Percentiles rank a stretch among this genome's conserved stretches.
Conservation (phyloP, 1,284 basidiomycete genomes). For the Heliocybe sulcata region DNA sequence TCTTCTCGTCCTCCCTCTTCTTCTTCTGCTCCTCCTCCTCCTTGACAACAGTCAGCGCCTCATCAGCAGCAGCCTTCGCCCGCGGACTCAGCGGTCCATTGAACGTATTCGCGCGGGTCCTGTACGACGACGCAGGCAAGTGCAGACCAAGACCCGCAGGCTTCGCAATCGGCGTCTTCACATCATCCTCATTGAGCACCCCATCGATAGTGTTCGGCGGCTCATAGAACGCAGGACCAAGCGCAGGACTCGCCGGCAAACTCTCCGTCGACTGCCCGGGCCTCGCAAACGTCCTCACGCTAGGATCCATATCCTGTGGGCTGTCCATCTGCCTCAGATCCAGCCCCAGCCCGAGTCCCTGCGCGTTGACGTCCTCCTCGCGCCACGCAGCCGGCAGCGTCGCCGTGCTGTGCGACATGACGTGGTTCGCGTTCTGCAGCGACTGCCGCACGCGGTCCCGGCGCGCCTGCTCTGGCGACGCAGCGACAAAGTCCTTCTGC, state of each 20-base stretch:
- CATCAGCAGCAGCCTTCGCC: neutral
- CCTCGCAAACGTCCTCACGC: slow-evolving; percentile 63
- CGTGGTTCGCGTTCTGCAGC: slow-evolving; percentile 16
- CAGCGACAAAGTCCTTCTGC: slow-evolving; percentile 6
- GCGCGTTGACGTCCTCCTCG: slow-evolving; percentile 10
- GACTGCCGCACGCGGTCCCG: slow-evolving; percentile 13
- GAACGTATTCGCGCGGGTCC: slow-evolving; percentile 10
- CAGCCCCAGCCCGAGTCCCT: neutral
- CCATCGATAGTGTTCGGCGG: neutral
- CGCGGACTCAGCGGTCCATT: slow-evolving; percentile 10
- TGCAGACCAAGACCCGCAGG: slow-evolving; percentile 1
- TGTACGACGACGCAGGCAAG: slow-evolving; percentile 1
- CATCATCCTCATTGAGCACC: slow-evolving; percentile 6
- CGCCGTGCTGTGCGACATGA: slow-evolving; percentile 21
- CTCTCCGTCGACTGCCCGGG: slow-evolving; percentile 66
- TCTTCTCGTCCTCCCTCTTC: slow-evolving; percentile 24
- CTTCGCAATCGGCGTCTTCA: slow-evolving; percentile 13
- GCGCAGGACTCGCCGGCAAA: slow-evolving; percentile 31
- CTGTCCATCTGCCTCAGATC: neutral
- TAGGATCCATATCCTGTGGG: slow-evolving; percentile 33
- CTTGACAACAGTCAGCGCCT: neutral
- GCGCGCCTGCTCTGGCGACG: slow-evolving; percentile 6
- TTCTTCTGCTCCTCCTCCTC: neutral
- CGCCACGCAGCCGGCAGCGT: slow-evolving; percentile 24
- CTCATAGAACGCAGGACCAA: slow-evolving; percentile 4